Evolutionary conservation across 2,329 filamentous ascomycete genomes (phyloP).

Genomic region (Colletotrichum limetticola): DNA sequence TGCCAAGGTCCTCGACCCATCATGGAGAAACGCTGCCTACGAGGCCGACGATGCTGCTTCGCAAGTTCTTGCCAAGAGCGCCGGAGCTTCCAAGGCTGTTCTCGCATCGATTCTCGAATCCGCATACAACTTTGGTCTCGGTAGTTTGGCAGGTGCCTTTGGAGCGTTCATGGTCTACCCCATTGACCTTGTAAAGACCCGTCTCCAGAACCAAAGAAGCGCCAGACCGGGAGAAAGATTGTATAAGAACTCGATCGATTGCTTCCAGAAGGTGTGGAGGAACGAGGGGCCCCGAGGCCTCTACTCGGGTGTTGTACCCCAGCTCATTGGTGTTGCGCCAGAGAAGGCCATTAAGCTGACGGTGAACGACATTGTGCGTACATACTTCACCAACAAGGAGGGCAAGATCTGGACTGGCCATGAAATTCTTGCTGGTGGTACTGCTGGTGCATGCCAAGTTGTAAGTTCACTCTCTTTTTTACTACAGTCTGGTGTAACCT

Average conservation of each 20-base stretch:
- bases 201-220: conserved; percentile 96
- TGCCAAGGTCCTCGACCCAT: conserved; percentile 92
- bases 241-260: conserved; percentile 98
- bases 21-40: conserved; percentile 78
- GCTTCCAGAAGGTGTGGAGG: conserved; percentile 89
- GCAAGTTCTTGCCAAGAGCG: conserved; percentile 54
- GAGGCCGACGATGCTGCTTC: conserved; percentile 57
- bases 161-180: conserved; percentile 99
- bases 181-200: conserved; percentile 97
- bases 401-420: conserved; percentile 76
- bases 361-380: conserved; percentile 92
- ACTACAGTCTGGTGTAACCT: neutral
- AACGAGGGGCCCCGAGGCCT: conserved; percentile 92
- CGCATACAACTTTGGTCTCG: conserved; percentile 88
- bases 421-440: conserved; percentile 89
- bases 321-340: conserved; percentile 96
- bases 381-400: conserved; percentile 77
- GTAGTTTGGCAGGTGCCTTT: conserved; percentile 92
- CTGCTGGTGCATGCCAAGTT: conserved; percentile 94
- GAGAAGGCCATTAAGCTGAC: conserved; percentile 99
- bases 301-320: conserved; percentile 94
- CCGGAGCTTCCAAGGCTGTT: conserved; percentile 57
- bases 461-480: conserved; percentile 64
- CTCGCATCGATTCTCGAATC: conserved; percentile 78
- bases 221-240: conserved; percentile 84